These are phyloP conservation scores for Climacium dendroides DNA, from an alignment of 225 moss, liverwort and hornwort genomes.

Conservation along the genomic window DNA sequence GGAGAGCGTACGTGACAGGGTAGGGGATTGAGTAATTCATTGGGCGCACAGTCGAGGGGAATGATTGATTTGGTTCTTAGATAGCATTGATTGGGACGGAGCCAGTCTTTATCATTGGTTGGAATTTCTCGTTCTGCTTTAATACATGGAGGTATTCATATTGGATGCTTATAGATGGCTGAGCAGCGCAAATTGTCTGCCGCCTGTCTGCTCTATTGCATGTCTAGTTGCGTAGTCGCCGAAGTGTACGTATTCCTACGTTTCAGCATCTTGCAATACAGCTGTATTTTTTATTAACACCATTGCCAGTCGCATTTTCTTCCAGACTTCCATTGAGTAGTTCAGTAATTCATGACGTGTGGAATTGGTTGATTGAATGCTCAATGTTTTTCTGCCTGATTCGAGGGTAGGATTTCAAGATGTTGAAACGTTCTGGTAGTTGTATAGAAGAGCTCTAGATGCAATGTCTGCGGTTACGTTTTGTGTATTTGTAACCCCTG, in stretches of 20 bases:
- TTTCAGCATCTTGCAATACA: not conserved
- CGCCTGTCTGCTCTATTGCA: not conserved
- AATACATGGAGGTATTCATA: not conserved
- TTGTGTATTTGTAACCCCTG: too few relatives aligned
- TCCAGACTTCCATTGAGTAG: too few relatives aligned
- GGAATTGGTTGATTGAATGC: not conserved
- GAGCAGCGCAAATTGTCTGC: slow-evolving; percentile 16
- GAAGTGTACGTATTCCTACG: not conserved
- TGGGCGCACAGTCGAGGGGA: not conserved
- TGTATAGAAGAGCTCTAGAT: not conserved
- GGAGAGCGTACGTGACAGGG: not conserved
- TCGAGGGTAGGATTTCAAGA: not conserved
- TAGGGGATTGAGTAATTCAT: not conserved
- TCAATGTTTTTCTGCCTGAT: not conserved
- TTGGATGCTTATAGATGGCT: not conserved
- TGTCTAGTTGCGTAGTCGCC: not conserved
- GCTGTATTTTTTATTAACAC: not conserved
- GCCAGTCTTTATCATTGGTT: not conserved
- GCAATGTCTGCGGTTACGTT: not conserved
- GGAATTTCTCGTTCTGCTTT: not conserved
- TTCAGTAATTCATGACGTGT: too few relatives aligned
- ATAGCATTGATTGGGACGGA: not conserved
- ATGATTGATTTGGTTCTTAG: not conserved
- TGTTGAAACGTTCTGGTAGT: not conserved
- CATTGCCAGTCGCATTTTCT: not conserved